Evolutionary conservation across 1,284 basidiomycete genomes (phyloP), one percentile per base, ranked within the genome.

Genomic region (Pyrrhoderma noxium): DNA sequence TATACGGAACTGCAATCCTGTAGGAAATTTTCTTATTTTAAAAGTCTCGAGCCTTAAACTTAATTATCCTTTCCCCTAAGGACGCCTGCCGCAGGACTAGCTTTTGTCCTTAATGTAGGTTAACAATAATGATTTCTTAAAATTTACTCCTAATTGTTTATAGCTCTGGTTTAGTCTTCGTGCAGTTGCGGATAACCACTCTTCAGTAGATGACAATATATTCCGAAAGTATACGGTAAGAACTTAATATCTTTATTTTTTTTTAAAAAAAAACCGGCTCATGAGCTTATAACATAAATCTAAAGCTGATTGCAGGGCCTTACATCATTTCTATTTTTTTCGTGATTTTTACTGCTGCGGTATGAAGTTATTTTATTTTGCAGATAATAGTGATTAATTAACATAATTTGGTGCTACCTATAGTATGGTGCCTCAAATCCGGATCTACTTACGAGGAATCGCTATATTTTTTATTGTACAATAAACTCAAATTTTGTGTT

Each of bases 401-500:
- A 31, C 27, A 5, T 5, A 31, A 31, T 11, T 11, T 5, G 27
- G 27, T 5, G 11, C n/a, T n/a, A 31, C 5, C 5, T 31, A 31
- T 16, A 53, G 52, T 31, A 41, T 31, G 52, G 52, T 14, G 46
- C 52, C 8, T 18, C 31, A 1, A 47, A 45, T 38, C 23, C 41
- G 9, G 16, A 16, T 25, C 16, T 34, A 3, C 45, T 53, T 16
- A 35, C 46, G 3, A 48, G 47, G 22, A 38, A 49, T 22, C 39
- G 35, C 3, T 53, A 53, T 19, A 34, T 37, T 18, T 53, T 53
- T 27, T 53, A 53, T 14, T 53, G 52, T 36, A 53, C 52, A n/a
- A 53, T 53, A 7, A 49, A 53, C 35, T 45, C 45, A n/a, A 22
- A 1, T 27, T 18, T 53, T 31, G 52, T 53, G 52, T 53, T 27